A percentile compares a stretch with the other conserved stretches of the same genome.
phyloP scores from a whole-genome alignment of 1,139 yeast genomes.

The Sugiyamaella neomexicana region DNA sequence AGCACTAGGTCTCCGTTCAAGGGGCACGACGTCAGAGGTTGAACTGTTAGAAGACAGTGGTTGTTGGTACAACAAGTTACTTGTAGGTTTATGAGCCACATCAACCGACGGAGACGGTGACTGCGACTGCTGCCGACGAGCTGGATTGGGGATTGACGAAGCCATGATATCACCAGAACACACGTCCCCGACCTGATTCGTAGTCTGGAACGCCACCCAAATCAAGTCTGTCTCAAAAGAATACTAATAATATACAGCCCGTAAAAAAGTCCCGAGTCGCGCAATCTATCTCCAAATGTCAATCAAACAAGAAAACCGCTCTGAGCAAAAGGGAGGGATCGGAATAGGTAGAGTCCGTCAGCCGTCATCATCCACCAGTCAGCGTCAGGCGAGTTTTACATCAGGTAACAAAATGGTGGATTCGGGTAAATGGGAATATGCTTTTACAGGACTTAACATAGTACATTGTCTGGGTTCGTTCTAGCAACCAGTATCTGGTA shows the following conservation, averaged over 20 bases:
- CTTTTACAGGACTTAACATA: background rate
- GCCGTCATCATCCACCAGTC: too few relatives aligned
- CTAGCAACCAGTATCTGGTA: too few relatives aligned
- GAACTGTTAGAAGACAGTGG: background rate
- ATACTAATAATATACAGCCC: too few relatives aligned
- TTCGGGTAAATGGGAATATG: background rate
- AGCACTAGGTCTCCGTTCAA: slow-evolving; percentile 16
- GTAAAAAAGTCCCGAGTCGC: too few relatives aligned
- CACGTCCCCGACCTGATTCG: too few relatives aligned
- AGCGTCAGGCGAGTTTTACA: too few relatives aligned
- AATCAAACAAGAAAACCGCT: too few relatives aligned
- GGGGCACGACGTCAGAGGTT: background rate
- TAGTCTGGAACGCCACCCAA: too few relatives aligned
- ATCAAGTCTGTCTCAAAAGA: background rate
- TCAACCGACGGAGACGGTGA: background rate
- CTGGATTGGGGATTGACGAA: background rate
- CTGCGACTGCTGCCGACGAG: background rate
- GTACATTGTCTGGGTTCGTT: too few relatives aligned
- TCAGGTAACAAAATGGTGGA: background rate
- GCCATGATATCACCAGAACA: background rate
- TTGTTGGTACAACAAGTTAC: background rate
- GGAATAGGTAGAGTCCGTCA: too few relatives aligned
- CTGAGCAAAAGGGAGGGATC: too few relatives aligned
- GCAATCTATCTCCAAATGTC: too few relatives aligned
- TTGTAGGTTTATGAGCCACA: background rate